Evolutionary conservation across 176 grass and related monocot species (phyloP).

Genomic region (Aegilops longissima): DNA sequence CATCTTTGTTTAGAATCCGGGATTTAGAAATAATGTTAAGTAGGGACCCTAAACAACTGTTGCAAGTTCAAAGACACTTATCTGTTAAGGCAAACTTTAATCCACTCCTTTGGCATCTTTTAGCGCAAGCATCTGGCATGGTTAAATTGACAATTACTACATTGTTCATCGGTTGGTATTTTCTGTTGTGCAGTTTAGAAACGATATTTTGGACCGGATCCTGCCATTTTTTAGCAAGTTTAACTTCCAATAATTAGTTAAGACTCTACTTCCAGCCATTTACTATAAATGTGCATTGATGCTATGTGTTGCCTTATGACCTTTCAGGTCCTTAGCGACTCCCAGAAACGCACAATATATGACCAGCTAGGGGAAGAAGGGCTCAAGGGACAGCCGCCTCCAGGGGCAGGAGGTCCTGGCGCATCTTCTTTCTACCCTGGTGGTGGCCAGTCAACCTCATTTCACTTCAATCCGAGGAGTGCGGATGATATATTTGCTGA

Average conservation of each 20-base stretch:
- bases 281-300: constrained; percentile 3
- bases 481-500: constrained; percentile 84
- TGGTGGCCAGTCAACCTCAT: constrained; percentile 38
- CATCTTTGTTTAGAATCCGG: background rate
- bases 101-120: background rate
- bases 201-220: background rate
- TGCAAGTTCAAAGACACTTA: background rate
- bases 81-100: background rate
- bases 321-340: constrained; percentile 83
- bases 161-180: background rate
- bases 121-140: background rate
- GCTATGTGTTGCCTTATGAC: constrained; percentile 3
- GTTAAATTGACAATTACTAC: background rate
- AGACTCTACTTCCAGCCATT: background rate
- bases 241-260: background rate
- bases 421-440: constrained; percentile 50
- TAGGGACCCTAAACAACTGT: background rate
- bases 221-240: background rate
- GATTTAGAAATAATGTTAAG: background rate
- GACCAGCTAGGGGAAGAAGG: constrained; percentile 96
- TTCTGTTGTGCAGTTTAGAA: background rate
- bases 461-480: constrained; percentile 70
- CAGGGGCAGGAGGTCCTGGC: constrained; percentile 43
- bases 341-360: constrained; percentile 78
- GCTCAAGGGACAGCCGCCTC: constrained; percentile 67